Evolutionary conservation across 2,329 filamentous ascomycete genomes (phyloP).

Genomic region (Exophiala calicioides): DNA sequence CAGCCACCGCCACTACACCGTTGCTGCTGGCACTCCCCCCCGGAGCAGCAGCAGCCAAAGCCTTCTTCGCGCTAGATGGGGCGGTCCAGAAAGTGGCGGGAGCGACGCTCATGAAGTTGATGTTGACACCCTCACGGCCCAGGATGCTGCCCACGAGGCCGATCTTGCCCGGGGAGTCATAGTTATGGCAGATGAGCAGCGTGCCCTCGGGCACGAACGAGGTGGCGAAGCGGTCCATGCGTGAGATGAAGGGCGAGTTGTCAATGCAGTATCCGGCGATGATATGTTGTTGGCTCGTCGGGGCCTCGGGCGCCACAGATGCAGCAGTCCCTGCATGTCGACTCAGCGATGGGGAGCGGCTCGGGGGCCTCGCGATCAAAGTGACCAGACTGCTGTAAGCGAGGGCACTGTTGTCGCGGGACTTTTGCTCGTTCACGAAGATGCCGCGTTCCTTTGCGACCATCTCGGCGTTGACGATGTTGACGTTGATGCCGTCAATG

Average conservation of each 20-base stretch:
- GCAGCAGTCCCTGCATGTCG: too few relatives aligned
- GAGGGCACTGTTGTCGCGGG: constrained; percentile 60
- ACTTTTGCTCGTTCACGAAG: constrained; percentile 71
- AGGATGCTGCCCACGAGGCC: constrained; percentile 72
- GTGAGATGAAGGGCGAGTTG: constrained; percentile 61
- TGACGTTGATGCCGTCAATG: constrained; percentile 67
- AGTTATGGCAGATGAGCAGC: constrained; percentile 77
- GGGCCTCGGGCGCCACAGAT: too few relatives aligned
- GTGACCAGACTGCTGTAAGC: constrained; percentile 72
- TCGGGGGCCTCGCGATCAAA: constrained; percentile 55
- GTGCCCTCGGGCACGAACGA: constrained; percentile 73
- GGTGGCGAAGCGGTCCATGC: constrained; percentile 71
- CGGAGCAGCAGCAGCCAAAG: too few relatives aligned
- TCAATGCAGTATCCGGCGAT: constrained; percentile 48
- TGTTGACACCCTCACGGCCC: constrained; percentile 72
- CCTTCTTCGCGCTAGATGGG: too few relatives aligned
- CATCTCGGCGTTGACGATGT: constrained; percentile 78
- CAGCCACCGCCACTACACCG: constrained; percentile 4
- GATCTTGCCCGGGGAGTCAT: constrained; percentile 79
- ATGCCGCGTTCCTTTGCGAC: constrained; percentile 77
- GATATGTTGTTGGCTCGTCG: constrained; percentile 50
- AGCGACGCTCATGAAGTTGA: constrained; percentile 76
- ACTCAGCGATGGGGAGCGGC: constrained; percentile 40
- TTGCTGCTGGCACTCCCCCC: background rate
- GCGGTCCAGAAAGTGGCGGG: constrained; percentile 36